phyloP scores from a whole-genome alignment of 163 green algal genomes.

The Chlorella variabilis region DNA sequence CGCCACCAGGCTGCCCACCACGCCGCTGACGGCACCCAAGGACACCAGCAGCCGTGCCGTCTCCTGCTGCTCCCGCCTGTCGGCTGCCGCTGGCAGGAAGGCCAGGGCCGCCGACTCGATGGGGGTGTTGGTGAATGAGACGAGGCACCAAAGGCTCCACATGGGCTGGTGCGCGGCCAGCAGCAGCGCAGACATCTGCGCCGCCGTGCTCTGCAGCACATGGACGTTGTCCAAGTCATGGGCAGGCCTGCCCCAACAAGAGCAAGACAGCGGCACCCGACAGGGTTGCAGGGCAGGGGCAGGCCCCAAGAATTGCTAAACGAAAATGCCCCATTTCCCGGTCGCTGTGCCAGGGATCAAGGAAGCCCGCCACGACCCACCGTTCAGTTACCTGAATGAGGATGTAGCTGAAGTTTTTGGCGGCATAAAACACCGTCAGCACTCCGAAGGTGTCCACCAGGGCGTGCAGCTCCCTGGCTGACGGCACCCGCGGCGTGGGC shows the following conservation, averaged over 20 bases:
- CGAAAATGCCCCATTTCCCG: too few species aligned
- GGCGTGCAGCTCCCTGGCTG: constrained; percentile 30
- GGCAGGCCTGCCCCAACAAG: background rate
- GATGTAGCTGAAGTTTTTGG: constrained; percentile 75
- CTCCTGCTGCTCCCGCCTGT: constrained; percentile 18
- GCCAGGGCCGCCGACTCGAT: constrained; percentile 71
- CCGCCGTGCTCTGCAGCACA: constrained; percentile 63
- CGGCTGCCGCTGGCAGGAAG: constrained; percentile 61
- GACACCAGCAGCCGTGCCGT: constrained; percentile 44
- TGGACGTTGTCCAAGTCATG: too few species aligned
- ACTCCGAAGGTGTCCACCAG: constrained; percentile 66
- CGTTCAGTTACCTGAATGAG: constrained; percentile 44
- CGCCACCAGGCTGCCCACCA: constrained; percentile 41
- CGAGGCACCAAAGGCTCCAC: constrained; percentile 58
- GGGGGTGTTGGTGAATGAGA: constrained; percentile 57
- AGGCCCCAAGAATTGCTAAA: too few species aligned
- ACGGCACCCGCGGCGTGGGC: constrained; percentile 24
- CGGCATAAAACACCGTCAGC: constrained; percentile 71
- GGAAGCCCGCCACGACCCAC: background rate
- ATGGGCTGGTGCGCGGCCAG: constrained; percentile 77
- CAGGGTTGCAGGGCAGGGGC: too few species aligned
- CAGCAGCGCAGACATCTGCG: constrained; percentile 54
- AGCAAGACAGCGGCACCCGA: background rate
- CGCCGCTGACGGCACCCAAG: constrained; percentile 47
- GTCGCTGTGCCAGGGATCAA: background rate